Evolutionary conservation across 1,139 yeast species (phyloP), one percentile per base, ranked within the genome.

Genomic region (Yamadazyma diospyri): DNA sequence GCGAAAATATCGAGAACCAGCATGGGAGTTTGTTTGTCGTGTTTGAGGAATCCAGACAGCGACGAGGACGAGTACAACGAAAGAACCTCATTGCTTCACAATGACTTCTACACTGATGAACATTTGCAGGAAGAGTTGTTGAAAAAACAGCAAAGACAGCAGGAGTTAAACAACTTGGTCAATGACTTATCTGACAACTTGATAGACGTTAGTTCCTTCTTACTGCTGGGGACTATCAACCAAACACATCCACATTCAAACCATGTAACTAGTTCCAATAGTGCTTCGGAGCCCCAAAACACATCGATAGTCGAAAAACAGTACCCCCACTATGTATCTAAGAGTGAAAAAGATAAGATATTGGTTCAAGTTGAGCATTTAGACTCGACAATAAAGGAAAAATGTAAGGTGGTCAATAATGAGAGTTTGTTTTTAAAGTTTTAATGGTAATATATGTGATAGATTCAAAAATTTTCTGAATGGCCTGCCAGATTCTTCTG

Each of bases 11-110:
- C 31, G 9, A 18, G 18, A 10, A 13, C 13, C 9, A 23, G 7
- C 27, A 68, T 72, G 78, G 78, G 78, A 27, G 40, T 56, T 30
- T 72, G 77, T 46, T 55, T 71, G 32, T 72, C 78, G n/a, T 72
- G 78, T 42, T 51, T 72, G 18, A 48, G 59, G 25, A 57, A 60
- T 5, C 42, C 37, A 24, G 52, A 47, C n/a, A 61, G 54, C 14
- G 65, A 64, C 25, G 76, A 69, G 9, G 63, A 57, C 25, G 72
- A 65, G 8, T 44, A 46, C 36, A 60, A 63, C 38, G 74, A 68
- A 39, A 51, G 59, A 15, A 42, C 67, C 0, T 66, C 73, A 4
- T 49, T 69, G 13, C 50, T 69, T 23, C 21, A 34, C 21, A 59
- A 57, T 19, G 59, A 59, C 28, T 38, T 51, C 21, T 62, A 56